Evolutionary conservation across 2,329 filamentous ascomycete species (phyloP), one percentile per base, ranked within the genome.

Genomic region (Fusarium metavorans): DNA sequence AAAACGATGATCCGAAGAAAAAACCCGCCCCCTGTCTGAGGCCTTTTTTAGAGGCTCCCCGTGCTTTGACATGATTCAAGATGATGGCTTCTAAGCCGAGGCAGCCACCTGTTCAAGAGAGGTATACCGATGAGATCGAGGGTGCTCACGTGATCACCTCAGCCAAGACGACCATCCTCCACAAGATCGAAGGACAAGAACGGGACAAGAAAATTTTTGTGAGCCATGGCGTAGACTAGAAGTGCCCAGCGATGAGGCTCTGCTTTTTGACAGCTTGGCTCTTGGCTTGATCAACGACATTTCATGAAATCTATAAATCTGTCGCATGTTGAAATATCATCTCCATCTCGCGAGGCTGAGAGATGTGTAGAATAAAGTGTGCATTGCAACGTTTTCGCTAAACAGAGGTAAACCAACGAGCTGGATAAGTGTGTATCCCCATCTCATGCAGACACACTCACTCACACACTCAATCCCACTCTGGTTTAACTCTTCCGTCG

Each of bases 231-330:
- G 52, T 20, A 65, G 54, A 11, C 32, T 48, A 39, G 20, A 63
- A 27, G n/a, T 20, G 39, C 73, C 57, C 35, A 75, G 43, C 7
- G 23, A 67, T 76, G 73, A 76, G 69, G 74, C 71, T 76, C 76
- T 67, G n/a, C 45, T 56, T 56, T 48, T 52, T 37, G 25, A 45
- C 52, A 43, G 23, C 39, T 60, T 63, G 66, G 54, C 57, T 65
- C 20, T 20, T 56, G 54, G 32, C 20, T 34, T 57, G 60, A 54
- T 64, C 30, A 32, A 62, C 52, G 32, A 30, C 37, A 57, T 25
- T 27, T 18, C 3, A 37, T 32, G 13, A 57, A 34, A 23, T 16
- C 20, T 25, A 16, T 23, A 11, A 59, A n/a, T 7, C 41, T n/a
- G 16, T 43, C 25, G 8, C n/a, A 41, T 27, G 20, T 58, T 39